phyloP scores from a whole-genome alignment of 2,329 filamentous ascomycete genomes.

The Lecanicillium sp. region DNA sequence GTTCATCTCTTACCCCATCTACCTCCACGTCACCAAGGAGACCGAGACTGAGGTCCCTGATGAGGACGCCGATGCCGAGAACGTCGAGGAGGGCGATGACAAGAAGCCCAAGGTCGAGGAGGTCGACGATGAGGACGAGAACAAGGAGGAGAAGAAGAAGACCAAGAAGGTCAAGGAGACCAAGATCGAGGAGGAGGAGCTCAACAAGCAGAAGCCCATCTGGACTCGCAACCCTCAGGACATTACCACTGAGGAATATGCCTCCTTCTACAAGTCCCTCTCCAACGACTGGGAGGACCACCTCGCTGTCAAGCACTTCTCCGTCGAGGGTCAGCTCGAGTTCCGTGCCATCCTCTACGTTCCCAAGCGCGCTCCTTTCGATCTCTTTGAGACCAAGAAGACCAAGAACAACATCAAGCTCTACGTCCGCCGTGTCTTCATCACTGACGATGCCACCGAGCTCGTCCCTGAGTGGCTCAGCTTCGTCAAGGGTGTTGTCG shows the following conservation, averaged over 20 bases:
- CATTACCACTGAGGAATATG: slow-evolving; percentile 94
- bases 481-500: slow-evolving; percentile 99
- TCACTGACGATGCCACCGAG: slow-evolving; percentile 98
- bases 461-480: slow-evolving; percentile 98
- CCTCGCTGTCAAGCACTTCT: slow-evolving; percentile 99
- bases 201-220: slow-evolving; percentile 99
- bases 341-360: slow-evolving; percentile 99
- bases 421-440: slow-evolving; percentile 99
- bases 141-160: slow-evolving; percentile 88
- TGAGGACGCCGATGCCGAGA: slow-evolving; percentile 82
- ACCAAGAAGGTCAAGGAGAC: slow-evolving; percentile 99
- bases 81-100: slow-evolving; percentile 61
- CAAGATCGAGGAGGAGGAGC: slow-evolving; percentile 97
- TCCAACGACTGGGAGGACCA: slow-evolving; percentile 99
- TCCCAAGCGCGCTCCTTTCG: slow-evolving; percentile 98
- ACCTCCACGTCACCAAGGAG: slow-evolving; percentile 99
- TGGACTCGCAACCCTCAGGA: slow-evolving; percentile 98
- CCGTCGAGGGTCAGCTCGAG: slow-evolving; percentile 99
- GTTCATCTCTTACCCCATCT: slow-evolving; percentile 99
- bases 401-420: slow-evolving; percentile 99
- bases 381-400: slow-evolving; percentile 99
- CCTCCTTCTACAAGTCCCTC: slow-evolving; percentile 98
- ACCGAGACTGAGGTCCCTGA: slow-evolving; percentile 97
- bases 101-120: slow-evolving; percentile 97
- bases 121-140: slow-evolving; percentile 77